Evolutionary conservation across 345 rosid species (phyloP).

Genomic region (Jatropha curcas): DNA sequence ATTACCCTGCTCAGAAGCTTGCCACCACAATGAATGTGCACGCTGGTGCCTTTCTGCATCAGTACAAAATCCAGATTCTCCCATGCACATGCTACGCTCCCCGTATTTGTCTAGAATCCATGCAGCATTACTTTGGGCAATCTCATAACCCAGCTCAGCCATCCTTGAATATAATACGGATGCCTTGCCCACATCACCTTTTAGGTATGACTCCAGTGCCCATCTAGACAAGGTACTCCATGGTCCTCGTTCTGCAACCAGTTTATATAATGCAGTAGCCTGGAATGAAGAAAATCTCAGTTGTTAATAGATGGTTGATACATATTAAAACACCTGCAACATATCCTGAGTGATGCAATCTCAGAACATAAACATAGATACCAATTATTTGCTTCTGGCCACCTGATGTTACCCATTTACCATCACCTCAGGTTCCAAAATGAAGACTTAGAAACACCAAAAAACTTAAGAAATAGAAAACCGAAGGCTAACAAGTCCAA

Average conservation of each 20-base stretch:
- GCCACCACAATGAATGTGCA: conserved; percentile 98
- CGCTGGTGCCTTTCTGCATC: conserved; percentile 90
- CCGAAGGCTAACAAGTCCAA: no score
- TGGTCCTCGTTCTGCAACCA: conserved; percentile 98
- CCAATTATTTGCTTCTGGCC: not conserved
- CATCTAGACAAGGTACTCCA: conserved; percentile 98
- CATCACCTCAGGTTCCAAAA: not conserved
- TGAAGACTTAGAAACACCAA: not conserved
- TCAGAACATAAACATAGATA: not conserved
- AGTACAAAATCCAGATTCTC: conserved; percentile 84
- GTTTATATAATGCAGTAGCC: conserved; percentile 90
- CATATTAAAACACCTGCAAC: not conserved
- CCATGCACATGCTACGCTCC: conserved; percentile 94
- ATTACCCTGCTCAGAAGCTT: conserved; percentile 99
- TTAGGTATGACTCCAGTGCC: conserved; percentile 93
- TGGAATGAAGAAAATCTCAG: conserved; percentile 32
- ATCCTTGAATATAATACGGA: conserved; percentile 83
- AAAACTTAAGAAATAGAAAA: not conserved
- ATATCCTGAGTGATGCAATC: not conserved
- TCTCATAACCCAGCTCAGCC: conserved; percentile 97
- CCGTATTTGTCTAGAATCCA: conserved; percentile 98
- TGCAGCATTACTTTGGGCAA: conserved; percentile 98
- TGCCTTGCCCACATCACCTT: conserved; percentile 92
- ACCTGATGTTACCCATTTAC: not conserved
- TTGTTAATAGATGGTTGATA: not conserved